Base-by-base conservation (phyloP, 2,329 filamentous ascomycete species). In the Sporothrix curviconia region DNA sequence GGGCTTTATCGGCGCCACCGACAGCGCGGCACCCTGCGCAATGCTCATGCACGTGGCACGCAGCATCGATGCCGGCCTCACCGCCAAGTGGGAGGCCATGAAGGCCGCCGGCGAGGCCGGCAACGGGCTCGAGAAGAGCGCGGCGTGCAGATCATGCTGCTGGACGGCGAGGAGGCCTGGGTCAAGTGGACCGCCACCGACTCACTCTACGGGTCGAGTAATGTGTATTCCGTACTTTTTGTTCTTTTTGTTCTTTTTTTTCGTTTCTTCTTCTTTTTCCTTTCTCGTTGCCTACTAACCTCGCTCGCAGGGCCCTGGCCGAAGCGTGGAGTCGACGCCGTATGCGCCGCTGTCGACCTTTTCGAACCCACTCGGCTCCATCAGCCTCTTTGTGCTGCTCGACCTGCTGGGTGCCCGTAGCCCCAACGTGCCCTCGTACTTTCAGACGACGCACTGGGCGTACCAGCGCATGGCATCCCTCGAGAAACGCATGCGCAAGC, bases 101-200 rank as follows among this genome's bases (percentile, higher is more conserved):
- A 71, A 83, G 62, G 79, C 76, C 4, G 77, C 80, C 3, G 86
- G 81, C 5, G 74, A 79, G 44, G 72, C 66, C 6, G 77, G 75
- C 2, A 70, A 71, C 24, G 78, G 74, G 1, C 71, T 94, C 22
- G 89, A 91, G 88, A 87, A 64, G 84, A 89, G 62, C 85, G 84
- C 67, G 92, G 92, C 1, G 79, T 99, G 34, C 94, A 97, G 74
- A 88, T 99, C 28, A 63, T 99, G 28, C 80, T 99, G 56, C 73
- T 99, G 7, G 94, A 99, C 67, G 94, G 94, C 4, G 94, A 99
- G 73, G 94, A 99, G 71, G 92, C 94, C 0, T 99, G 95, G 71
- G 74, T 82, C 22, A 71, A 71, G 1, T 99, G 94, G 94, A 87
- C 84, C 0, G 81, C 82, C 36, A 81, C 78, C 0, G 94, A 99